Evolutionary conservation across 164 flowering plant genomes (phyloP).

Genomic region (Macadamia integrifolia): DNA sequence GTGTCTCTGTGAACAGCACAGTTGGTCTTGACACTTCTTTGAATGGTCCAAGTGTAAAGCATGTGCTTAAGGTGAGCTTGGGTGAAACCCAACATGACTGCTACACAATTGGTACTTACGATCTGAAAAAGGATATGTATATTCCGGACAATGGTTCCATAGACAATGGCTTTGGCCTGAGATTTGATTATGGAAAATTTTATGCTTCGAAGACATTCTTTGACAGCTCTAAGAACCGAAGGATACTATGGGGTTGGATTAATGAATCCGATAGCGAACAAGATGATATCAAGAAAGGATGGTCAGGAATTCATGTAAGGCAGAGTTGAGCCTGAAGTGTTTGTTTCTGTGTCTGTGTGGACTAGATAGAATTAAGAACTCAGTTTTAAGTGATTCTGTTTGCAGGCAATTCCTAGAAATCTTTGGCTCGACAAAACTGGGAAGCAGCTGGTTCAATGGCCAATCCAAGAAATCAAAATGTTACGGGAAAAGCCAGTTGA

Average conservation of each 20-base stretch:
- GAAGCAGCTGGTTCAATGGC: conserved; percentile 56
- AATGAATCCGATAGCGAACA: conserved; percentile 20
- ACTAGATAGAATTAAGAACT: too few relatives aligned
- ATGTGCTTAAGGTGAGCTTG: conserved; percentile 46
- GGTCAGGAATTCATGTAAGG: conserved; percentile 29
- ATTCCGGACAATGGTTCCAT: conserved; percentile 22
- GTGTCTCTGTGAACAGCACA: conserved; percentile 23
- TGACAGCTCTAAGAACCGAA: conserved; percentile 32
- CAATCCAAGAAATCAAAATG: conserved; percentile 37
- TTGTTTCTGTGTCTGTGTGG: too few relatives aligned
- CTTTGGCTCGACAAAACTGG: conserved; percentile 41
- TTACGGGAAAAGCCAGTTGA: conserved; percentile 20
- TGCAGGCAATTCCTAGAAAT: conserved; percentile 47
- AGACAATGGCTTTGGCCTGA: conserved; percentile 21
- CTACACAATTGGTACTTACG: conserved; percentile 42
- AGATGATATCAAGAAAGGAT: conserved; percentile 18
- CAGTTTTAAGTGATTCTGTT: neutral
- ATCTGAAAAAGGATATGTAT: conserved; percentile 18
- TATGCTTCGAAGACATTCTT: too few relatives aligned
- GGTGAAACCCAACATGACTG: conserved; percentile 22
- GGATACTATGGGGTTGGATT: conserved; percentile 49
- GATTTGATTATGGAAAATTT: conserved; percentile 24
- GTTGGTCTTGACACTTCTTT: conserved; percentile 42
- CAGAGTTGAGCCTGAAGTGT: neutral
- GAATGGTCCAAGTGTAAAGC: conserved; percentile 22